Base-by-base conservation (phyloP, 768 basidiomycete genomes). In the Boletus rufocinnamomeus region DNA sequence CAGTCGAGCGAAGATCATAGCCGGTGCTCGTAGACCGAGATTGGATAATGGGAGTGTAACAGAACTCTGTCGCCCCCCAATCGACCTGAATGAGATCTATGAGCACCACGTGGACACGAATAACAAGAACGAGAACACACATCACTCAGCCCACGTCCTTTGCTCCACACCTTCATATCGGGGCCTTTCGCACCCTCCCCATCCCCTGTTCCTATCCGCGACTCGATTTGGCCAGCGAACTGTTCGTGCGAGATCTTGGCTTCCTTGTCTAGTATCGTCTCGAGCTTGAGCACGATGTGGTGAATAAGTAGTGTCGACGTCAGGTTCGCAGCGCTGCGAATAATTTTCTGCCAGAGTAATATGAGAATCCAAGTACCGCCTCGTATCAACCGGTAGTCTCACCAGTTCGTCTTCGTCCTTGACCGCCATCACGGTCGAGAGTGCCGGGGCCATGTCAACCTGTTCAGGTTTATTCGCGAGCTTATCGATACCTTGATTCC, bases 401-500 rank as follows among this genome's bases (percentile, higher is more conserved):
- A 94, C 96, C 53, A 96, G 71, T 68, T 98, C 97, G 43, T 97
- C 93, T 27, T 87, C 85, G 66, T 98, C 95, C 72, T 98, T 98
- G 27, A 88, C 83, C 1, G 89, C 87, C 80, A 98, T 85, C 50
- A 92, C 78, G 1, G 86, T 76, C 0, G 94, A 91, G 17, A 97
- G 76, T 0, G 89, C 85, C 2, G 84, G 76, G 0, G 85, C 80
- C 71, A 95, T 89, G 68, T 98, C 97, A 23, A 91, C 79, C 35
- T 86, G 69, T 64, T 94, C 89, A 7, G 93, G 86, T 65, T 87
- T 87, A 6, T 75, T 79, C 6, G 76, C 71, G 14, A 84, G 76
- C 17, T 77, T 81, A 6, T 78, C 75, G 21, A 93, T 68, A 19
- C 82, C 79, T 50, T 82, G 82, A 59, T 86, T 86, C 95, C 95